Conservation (phyloP, 2,329 filamentous ascomycete genomes). For the Anisogramma anomala region DNA sequence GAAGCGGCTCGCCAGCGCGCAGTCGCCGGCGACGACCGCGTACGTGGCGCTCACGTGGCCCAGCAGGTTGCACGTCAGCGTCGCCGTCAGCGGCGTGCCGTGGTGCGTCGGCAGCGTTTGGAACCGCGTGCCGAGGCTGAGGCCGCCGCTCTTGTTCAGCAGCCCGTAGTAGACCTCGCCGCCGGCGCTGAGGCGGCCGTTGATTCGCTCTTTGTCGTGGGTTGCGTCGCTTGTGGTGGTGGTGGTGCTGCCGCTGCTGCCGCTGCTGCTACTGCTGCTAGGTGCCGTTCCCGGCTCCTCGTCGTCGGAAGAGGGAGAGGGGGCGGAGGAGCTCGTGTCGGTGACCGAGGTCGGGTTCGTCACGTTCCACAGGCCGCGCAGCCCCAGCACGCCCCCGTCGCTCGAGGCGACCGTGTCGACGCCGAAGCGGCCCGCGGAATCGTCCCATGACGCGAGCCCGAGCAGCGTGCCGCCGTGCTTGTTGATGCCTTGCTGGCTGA, state of each 20-base stretch:
- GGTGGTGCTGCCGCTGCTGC: constrained; percentile 12
- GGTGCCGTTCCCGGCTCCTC: constrained; percentile 14
- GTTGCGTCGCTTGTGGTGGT: neutral
- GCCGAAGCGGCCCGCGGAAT: constrained; percentile 60
- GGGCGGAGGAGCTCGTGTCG: constrained; percentile 6
- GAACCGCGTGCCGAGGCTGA: constrained; percentile 81
- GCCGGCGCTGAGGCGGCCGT: constrained; percentile 78
- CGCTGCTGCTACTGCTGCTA: constrained; percentile 10
- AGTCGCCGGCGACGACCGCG: constrained; percentile 71
- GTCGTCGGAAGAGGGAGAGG: too few relatives aligned
- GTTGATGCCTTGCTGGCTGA: constrained; percentile 58
- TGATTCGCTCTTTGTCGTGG: constrained; percentile 47
- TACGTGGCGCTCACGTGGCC: constrained; percentile 87
- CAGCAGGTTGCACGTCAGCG: constrained; percentile 86
- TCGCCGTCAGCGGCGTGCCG: constrained; percentile 87
- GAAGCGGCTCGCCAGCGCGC: constrained; percentile 80
- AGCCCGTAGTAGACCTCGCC: constrained; percentile 93
- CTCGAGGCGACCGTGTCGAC: constrained; percentile 87
- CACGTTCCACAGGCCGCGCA: constrained; percentile 77
- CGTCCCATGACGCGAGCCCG: constrained; percentile 67
- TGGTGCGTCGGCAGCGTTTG: constrained; percentile 70
- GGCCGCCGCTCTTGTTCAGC: constrained; percentile 83
- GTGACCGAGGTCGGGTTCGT: constrained; percentile 17
- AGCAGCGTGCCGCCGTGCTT: constrained; percentile 63
- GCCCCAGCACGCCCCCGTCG: constrained; percentile 77